Conservation (phyloP, 805 yeast genomes). For the Babjeviella inositovora region DNA sequence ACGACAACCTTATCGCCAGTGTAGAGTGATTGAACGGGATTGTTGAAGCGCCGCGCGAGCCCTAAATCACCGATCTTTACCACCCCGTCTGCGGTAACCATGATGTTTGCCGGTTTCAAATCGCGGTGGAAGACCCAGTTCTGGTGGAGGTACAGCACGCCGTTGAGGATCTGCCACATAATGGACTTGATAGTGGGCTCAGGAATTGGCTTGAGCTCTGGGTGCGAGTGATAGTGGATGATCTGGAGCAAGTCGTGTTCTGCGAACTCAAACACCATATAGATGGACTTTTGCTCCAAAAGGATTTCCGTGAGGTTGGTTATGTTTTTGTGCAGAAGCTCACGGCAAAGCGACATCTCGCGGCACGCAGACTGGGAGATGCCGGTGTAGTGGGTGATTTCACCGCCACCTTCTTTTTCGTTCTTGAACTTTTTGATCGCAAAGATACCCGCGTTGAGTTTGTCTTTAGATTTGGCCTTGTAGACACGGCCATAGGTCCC, state of each 20-base stretch:
- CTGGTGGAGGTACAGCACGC: conserved; percentile 82
- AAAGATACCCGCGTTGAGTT: conserved; percentile 20
- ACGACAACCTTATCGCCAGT: conserved; percentile 94
- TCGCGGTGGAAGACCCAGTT: conserved; percentile 96
- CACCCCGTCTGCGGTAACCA: conserved; percentile 83
- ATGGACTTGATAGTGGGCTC: conserved; percentile 68
- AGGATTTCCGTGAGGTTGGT: conserved; percentile 71
- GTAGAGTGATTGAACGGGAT: conserved; percentile 73
- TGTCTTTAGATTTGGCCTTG: conserved; percentile 50
- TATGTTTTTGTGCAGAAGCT: conserved; percentile 64
- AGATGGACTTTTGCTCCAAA: conserved; percentile 76
- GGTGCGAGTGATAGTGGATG: conserved; percentile 88
- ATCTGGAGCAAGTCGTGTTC: conserved; percentile 92
- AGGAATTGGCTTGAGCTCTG: conserved; percentile 68
- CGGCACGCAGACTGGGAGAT: conserved; percentile 92
- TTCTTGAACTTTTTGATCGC: conserved; percentile 95
- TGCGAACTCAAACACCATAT: conserved; percentile 91
- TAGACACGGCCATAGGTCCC: conserved; percentile 95
- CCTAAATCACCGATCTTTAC: conserved; percentile 95
- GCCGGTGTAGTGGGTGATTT: conserved; percentile 79
- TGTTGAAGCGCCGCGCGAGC: conserved; percentile 73
- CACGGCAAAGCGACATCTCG: conserved; percentile 92
- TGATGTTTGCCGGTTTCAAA: conserved; percentile 92
- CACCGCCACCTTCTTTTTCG: conserved; percentile 78
- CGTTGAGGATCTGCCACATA: conserved; percentile 85